These are phyloP conservation scores for Populus hybrid DNA, from an alignment of 441 rosid species.

Conservation along the genomic window DNA sequence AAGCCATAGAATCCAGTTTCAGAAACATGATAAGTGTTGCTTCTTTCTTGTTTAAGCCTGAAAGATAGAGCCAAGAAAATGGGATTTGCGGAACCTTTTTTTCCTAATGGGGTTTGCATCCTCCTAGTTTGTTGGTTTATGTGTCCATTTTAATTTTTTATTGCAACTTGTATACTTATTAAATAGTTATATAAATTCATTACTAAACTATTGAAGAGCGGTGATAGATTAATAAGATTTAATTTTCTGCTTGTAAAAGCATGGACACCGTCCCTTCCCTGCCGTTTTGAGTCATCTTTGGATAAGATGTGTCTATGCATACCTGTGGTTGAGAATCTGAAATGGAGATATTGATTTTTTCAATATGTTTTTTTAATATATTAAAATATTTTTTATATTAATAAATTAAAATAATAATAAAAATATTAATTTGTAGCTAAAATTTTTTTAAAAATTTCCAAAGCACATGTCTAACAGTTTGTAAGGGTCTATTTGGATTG, in stretches of 20 bases:
- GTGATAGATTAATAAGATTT: not conserved
- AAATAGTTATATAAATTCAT: not conserved
- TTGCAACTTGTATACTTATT: not conserved
- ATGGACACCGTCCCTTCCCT: not conserved
- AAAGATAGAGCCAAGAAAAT: not conserved
- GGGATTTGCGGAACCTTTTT: slow-evolving; percentile 2
- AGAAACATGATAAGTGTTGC: not conserved
- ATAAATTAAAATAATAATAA: too few relatives aligned
- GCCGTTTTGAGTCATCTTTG: not conserved
- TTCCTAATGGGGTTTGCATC: not conserved
- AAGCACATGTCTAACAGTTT: too few relatives aligned
- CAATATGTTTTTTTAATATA: too few relatives aligned
- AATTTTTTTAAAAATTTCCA: too few relatives aligned
- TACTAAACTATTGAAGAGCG: not conserved
- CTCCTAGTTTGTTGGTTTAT: not conserved
- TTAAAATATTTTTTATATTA: too few relatives aligned
- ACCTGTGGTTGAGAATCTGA: not conserved
- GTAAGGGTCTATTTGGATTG: too few relatives aligned
- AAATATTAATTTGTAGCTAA: too few relatives aligned
- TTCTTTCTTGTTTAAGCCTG: not conserved
- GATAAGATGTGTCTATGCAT: not conserved
- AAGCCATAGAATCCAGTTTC: slow-evolving; percentile 22
- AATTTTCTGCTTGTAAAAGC: not conserved
- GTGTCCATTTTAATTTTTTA: not conserved
- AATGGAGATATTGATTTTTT: too few relatives aligned